phyloP scores from a whole-genome alignment of 495 filamentous ascomycete genomes.

The Talaromyces stipitatus region DNA sequence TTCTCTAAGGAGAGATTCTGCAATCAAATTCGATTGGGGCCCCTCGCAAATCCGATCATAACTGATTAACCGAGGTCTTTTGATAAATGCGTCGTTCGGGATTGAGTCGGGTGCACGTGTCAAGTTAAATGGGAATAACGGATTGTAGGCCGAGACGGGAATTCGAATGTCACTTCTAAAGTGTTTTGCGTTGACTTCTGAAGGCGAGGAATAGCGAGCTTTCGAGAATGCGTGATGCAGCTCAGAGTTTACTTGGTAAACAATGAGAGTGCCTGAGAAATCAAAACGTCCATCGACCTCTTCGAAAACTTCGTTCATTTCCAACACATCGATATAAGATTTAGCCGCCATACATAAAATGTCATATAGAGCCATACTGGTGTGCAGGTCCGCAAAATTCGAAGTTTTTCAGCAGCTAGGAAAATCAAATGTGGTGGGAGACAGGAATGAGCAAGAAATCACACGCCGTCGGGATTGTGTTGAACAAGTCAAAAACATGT shows the following conservation, averaged over 20 bases:
- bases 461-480: background rate
- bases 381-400: background rate
- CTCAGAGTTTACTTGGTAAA: background rate
- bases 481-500: background rate
- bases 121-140: background rate
- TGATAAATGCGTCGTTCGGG: background rate
- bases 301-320: background rate
- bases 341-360: background rate
- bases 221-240: background rate
- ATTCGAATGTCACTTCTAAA: background rate
- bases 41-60: background rate
- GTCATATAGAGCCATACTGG: background rate
- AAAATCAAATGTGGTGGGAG: background rate
- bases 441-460: background rate
- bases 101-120: background rate
- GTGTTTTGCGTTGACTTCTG: background rate
- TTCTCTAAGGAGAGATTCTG: background rate
- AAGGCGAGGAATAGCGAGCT: background rate
- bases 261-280: background rate
- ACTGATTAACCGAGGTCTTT: background rate
- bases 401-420: background rate
- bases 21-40: background rate
- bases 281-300: background rate
- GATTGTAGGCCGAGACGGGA: background rate
- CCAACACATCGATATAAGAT: background rate